Evolutionary conservation across 305 asterid species (phyloP).

Genomic region (Plantago lanceolata): DNA sequence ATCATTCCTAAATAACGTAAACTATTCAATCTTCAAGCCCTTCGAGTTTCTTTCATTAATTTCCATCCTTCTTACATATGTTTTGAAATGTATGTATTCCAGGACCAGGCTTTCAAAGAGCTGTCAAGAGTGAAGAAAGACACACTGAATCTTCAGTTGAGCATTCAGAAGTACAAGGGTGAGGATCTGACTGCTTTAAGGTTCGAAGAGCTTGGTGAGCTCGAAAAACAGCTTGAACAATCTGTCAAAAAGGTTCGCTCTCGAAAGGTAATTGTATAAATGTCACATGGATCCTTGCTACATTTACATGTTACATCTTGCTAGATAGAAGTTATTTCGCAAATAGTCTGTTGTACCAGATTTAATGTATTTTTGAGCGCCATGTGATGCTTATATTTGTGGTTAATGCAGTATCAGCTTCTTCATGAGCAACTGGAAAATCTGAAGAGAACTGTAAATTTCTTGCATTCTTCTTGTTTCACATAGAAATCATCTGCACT

Average conservation of each 20-base stretch:
- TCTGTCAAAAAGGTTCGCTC: conserved; percentile 59
- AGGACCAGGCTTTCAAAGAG: conserved; percentile 54
- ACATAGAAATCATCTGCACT: not conserved
- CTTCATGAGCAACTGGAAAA: conserved; percentile 70
- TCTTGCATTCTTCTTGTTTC: too few relatives aligned
- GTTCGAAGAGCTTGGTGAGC: conserved; percentile 48
- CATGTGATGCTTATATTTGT: not conserved
- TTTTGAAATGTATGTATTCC: not conserved
- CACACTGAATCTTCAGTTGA: conserved; percentile 58
- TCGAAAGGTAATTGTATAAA: conserved; percentile 50
- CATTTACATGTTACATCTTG: too few relatives aligned
- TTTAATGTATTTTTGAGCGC: too few relatives aligned
- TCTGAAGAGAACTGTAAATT: conserved; percentile 61
- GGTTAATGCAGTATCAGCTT: conserved; percentile 54
- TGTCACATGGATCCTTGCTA: too few relatives aligned
- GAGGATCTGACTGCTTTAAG: conserved; percentile 52
- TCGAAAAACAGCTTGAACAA: conserved; percentile 59
- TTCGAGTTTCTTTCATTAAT: not conserved
- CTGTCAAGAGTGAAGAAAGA: conserved; percentile 48
- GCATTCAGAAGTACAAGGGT: conserved; percentile 70
- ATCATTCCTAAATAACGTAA: conserved; percentile 34
- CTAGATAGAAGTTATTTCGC: too few relatives aligned
- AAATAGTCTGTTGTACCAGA: too few relatives aligned
- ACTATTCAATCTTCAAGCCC: not conserved
- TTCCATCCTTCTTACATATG: too few relatives aligned